These are phyloP conservation scores for Paraurostyla sp. DNA, from an alignment of 73 alveolate genomes.

Conservation along the genomic window DNA sequence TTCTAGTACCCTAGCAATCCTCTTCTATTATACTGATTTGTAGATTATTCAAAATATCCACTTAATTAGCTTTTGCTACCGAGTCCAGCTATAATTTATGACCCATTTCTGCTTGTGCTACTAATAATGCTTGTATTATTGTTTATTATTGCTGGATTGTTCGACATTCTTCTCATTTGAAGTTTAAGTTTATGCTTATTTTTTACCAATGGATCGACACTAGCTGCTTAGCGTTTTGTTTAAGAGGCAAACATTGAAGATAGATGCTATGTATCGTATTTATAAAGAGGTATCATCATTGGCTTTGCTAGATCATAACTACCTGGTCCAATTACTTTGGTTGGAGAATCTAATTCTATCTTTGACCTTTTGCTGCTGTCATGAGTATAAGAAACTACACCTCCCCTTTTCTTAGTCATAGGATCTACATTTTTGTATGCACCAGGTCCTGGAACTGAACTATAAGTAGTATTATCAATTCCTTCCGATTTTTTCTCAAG, in stretches of 20 bases:
- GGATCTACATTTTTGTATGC: constrained; percentile 27
- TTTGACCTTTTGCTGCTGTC: constrained; percentile 29
- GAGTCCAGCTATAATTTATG: too few species aligned
- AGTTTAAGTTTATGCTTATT: background rate
- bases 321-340: constrained; percentile 32
- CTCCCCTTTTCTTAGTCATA: background rate
- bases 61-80: too few species aligned
- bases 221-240: constrained; percentile 2
- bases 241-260: constrained; percentile 29
- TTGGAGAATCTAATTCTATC: background rate
- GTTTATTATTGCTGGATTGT: background rate
- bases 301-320: constrained; percentile 35
- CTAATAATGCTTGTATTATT: background rate
- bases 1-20: too few species aligned
- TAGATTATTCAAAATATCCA: too few species aligned
- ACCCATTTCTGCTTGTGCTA: too few species aligned
- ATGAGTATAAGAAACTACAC: background rate
- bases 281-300: background rate
- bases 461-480: too few species aligned
- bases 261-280: background rate
- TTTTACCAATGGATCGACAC: background rate
- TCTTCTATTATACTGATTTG: too few species aligned
- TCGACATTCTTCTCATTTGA: background rate
- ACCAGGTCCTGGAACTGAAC: constrained; percentile 20
- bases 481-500: background rate